Base-by-base conservation (phyloP, 2,329 filamentous ascomycete species). In the Colletotrichum musae region DNA sequence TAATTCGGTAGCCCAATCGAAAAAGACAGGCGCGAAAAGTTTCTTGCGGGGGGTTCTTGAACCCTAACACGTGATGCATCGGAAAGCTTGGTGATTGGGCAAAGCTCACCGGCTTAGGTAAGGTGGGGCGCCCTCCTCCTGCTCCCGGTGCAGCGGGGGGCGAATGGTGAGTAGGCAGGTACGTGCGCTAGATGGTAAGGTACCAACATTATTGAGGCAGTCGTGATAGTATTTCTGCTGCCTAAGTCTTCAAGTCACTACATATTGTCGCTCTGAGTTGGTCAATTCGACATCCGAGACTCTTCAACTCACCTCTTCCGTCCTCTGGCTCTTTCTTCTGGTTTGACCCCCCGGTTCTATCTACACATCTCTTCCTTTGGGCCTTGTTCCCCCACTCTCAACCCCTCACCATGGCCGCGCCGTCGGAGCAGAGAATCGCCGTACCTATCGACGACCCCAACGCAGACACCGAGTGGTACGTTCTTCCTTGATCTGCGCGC, bases 391-490 rank as follows among this genome's bases (percentile, higher is more conserved):
- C 28, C 41, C 45, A 47, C 18, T 21, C 16, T 32, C 43, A n/a
- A 60, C 13, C 24, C 28, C 16, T 52, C 71, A 78, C 39, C 61
- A 92, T 92, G 89, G 88, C 89, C 18, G 88, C 88, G 39, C 89
- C 89, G 43, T 76, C 81, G 73, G 90, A 92, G 62, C 88, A 92
- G 76, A 84, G 90, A 54, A 90, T 92, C 73, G 86, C 86, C 76
- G 96, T 99, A 70, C 94, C 95, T 52, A 92, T 99, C 74, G 94
- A 97, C 78, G 92, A 98, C 78, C 95, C 95, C 39, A 97, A 98
- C 78, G 96, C 94, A 72, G 96, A 99, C 79, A 99, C 96, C 72
- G 96, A 99, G 91, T 99, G 96, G 96, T 95, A 84, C 69, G 75
- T 69, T 66, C 41, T 71, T 73, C 71, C 71, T 74, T 74, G 74